These are phyloP conservation scores for Lodderomyces parapsilosis DNA, from an alignment of 1,139 yeast species.

Conservation along the genomic window DNA sequence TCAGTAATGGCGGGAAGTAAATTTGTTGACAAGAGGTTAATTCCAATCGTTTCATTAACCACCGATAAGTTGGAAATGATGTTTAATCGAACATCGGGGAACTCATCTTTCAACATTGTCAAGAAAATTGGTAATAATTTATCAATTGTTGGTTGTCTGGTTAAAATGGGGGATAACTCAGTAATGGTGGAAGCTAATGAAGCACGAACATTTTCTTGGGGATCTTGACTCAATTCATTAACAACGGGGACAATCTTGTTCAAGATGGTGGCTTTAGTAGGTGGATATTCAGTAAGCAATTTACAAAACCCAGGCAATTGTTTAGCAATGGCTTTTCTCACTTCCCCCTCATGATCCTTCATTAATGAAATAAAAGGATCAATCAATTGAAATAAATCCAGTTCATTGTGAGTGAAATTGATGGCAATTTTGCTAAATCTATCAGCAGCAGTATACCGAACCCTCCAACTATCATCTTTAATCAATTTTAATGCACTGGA, in stretches of 20 bases:
- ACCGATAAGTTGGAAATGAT: slow-evolving; percentile 89
- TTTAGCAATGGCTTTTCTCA: slow-evolving; percentile 89
- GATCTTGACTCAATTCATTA: slow-evolving; percentile 82
- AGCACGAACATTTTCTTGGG: slow-evolving; percentile 89
- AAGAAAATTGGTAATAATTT: slow-evolving; percentile 83
- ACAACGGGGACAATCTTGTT: slow-evolving; percentile 80
- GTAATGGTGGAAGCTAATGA: slow-evolving; percentile 89
- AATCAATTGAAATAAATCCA: slow-evolving; percentile 55
- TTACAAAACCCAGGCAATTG: slow-evolving; percentile 82
- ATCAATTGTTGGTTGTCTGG: slow-evolving; percentile 81
- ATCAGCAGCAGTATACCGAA: slow-evolving; percentile 96
- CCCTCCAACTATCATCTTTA: slow-evolving; percentile 96
- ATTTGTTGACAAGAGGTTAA: slow-evolving; percentile 80
- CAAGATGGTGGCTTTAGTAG: slow-evolving; percentile 55
- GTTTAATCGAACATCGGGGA: slow-evolving; percentile 92
- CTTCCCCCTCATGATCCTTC: slow-evolving; percentile 96
- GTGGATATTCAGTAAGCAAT: slow-evolving; percentile 43
- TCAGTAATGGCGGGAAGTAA: slow-evolving; percentile 95
- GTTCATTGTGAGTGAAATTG: slow-evolving; percentile 56
- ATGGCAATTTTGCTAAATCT: slow-evolving; percentile 74
- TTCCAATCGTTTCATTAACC: slow-evolving; percentile 93
- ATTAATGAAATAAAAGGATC: slow-evolving; percentile 73
- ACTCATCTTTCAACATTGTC: slow-evolving; percentile 94
- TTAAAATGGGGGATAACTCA: slow-evolving; percentile 81
- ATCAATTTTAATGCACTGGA: slow-evolving; percentile 61